These are phyloP conservation scores for Sporothrix schenckii DNA, from an alignment of 2,329 filamentous ascomycete genomes.

Conservation along the genomic window DNA sequence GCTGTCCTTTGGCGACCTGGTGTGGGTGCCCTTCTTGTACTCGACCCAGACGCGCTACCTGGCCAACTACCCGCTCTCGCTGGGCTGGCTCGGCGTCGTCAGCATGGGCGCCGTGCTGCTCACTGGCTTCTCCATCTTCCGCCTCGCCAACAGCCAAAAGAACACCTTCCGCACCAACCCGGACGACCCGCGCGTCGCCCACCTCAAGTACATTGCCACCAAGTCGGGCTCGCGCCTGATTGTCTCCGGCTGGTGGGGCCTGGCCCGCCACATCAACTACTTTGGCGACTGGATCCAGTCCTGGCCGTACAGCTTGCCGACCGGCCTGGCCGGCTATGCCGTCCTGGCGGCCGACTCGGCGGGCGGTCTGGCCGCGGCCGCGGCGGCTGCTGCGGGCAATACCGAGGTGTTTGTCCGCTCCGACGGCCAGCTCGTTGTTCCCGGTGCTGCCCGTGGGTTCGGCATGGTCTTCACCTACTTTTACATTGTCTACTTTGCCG, in stretches of 20 bases:
- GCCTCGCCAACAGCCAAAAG: conserved; percentile 91
- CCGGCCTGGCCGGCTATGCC: conserved; percentile 78
- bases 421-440: conserved; percentile 67
- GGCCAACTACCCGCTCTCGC: conserved; percentile 75
- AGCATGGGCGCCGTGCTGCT: conserved; percentile 68
- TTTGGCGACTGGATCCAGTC: conserved; percentile 92
- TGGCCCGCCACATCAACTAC: conserved; percentile 92
- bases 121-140: conserved; percentile 87
- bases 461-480: conserved; percentile 92
- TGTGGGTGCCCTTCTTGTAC: conserved; percentile 92
- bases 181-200: conserved; percentile 72
- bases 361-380: conserved; percentile 53
- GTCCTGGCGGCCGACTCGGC: conserved; percentile 61
- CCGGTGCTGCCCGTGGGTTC: conserved; percentile 75
- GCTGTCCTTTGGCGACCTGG: conserved; percentile 88
- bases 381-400: conserved; percentile 47
- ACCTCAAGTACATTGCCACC: conserved; percentile 86
- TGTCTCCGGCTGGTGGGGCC: conserved; percentile 90
- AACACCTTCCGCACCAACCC: conserved; percentile 90
- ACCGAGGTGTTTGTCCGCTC: conserved; percentile 51
- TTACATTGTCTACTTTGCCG: conserved; percentile 87
- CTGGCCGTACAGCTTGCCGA: conserved; percentile 88
- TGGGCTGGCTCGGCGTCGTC: conserved; percentile 68
- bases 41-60: conserved; percentile 83
- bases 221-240: conserved; percentile 78